A percentile compares a stretch with the other conserved stretches of the same genome.
These are phyloP conservation scores for Thermomyces lanuginosus DNA, from an alignment of 2,329 filamentous ascomycete genomes.

Conservation along the genomic window DNA sequence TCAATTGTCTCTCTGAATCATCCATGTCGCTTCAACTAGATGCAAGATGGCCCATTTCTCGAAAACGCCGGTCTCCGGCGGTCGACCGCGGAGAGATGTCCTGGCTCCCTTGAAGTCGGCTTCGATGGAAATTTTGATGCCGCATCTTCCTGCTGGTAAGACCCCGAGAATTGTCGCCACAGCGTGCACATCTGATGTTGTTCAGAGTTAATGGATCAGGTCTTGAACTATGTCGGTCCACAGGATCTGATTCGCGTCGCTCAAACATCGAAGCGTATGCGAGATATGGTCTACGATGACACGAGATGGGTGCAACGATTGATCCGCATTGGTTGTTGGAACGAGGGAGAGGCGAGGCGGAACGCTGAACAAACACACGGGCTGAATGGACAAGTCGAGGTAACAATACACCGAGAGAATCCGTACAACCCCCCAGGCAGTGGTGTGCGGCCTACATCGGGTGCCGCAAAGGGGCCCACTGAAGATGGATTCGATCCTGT, in stretches of 20 bases:
- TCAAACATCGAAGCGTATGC: conserved; percentile 66
- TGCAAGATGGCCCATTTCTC: conserved; percentile 35
- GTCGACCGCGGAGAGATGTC: conserved; percentile 35
- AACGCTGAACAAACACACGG: conserved; percentile 54
- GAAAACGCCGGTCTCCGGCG: conserved; percentile 22
- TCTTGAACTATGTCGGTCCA: conserved; percentile 78
- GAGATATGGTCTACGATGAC: conserved; percentile 98
- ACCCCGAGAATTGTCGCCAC: conserved; percentile 2
- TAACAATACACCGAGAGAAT: background rate
- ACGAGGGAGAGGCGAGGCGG: conserved; percentile 68
- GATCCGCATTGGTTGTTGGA: conserved; percentile 79
- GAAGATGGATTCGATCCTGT: conserved; percentile 66
- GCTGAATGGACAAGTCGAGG: conserved; percentile 10
- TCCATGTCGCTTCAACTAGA: too few species aligned
- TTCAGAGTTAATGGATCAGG: conserved; percentile 67
- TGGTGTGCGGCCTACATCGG: conserved; percentile 2
- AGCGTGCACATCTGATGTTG: conserved; percentile 10
- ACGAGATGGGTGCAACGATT: conserved; percentile 81
- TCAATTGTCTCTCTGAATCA: too few species aligned
- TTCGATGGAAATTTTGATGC: conserved; percentile 62
- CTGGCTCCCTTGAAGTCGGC: conserved; percentile 64
- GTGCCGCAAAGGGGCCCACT: conserved; percentile 5
- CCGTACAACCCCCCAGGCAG: background rate
- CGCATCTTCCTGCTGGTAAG: conserved; percentile 66
- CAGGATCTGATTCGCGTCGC: conserved; percentile 75